Evolutionary conservation across 139 green algal species (phyloP), one percentile per base, ranked within the genome.

Genomic region (Yamagishiella unicocca): DNA sequence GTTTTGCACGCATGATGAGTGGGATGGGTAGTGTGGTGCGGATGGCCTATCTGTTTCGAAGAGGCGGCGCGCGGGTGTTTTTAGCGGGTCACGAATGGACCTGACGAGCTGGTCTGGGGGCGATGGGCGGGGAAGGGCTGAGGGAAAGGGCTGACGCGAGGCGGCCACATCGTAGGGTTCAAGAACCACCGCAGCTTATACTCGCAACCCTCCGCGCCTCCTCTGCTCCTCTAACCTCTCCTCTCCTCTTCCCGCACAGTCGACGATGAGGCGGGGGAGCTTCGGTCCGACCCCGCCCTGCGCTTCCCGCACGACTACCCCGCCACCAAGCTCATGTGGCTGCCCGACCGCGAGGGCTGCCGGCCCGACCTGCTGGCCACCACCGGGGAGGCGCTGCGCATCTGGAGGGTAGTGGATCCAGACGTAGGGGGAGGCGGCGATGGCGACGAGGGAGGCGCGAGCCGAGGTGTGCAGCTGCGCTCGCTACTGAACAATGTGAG

Each of bases 241-340:
- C 24, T 40, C 38, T 45, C 17, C 33, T 27, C 55, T 35, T 50
- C 22, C 7, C 37, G 2, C 33, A 68, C 92, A 96, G 94, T 97
- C 76, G 96, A 99, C 89, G 97, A 99, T 66, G 93, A 96, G 29
- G 92, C 82, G 2, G 94, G 95, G 19, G 79, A 82, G 43, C 94
- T 99, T 46, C 80, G 74, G 5, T 83, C 78, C n/a, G 88, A 97
- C 77, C 93, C 94, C 0, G 68, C 62, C 14, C 89, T 96, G 25
- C 92, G 90, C 25, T 98, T 99, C 70, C 50, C 78, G 1, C 97
- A 99, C 84, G 96, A 96, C n/a, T 99, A 98, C 90, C 97, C 97
- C 4, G 87, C 97, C 37, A 99, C 97, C 27, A 99, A 99, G 89
- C 43, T 80, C 45, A 80, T 80, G 77, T 84, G 77, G 77, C 29